Conservation (phyloP, 345 rosid genomes). For the Moringa oleifera region DNA sequence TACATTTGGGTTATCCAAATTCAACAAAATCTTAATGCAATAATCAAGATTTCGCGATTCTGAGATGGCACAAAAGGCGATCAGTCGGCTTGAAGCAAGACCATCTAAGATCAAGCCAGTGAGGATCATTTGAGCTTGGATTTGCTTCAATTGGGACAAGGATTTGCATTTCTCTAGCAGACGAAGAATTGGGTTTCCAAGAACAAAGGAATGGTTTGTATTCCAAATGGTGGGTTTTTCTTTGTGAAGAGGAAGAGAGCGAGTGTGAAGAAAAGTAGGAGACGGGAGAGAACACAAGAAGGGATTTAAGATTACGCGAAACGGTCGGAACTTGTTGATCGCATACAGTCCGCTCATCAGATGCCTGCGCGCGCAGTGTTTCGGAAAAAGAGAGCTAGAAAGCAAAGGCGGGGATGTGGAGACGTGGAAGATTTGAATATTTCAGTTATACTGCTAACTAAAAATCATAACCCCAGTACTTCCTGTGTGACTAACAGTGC, state of each 20-base stretch:
- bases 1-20: constrained; percentile 27
- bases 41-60: constrained; percentile 54
- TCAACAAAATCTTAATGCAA: constrained; percentile 44
- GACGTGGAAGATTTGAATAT: too few relatives aligned
- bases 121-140: constrained; percentile 60
- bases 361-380: not conserved
- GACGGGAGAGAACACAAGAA: constrained; percentile 15
- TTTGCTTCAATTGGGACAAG: constrained; percentile 55
- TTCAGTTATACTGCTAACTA: too few relatives aligned
- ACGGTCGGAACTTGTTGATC: constrained; percentile 25
- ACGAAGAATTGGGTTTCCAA: constrained; percentile 50
- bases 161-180: constrained; percentile 52
- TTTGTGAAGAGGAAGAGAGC: constrained; percentile 39
- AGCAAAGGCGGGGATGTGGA: too few relatives aligned
- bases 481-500: too few relatives aligned
- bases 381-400: too few relatives aligned
- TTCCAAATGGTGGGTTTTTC: constrained; percentile 36
- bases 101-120: constrained; percentile 47
- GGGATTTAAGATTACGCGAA: constrained; percentile 17
- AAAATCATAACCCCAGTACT: too few relatives aligned
- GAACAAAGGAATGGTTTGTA: constrained; percentile 38
- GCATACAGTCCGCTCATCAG: constrained; percentile 36
- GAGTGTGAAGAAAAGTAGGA: constrained; percentile 21
- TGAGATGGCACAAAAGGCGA: constrained; percentile 59
- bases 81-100: constrained; percentile 58